A percentile compares a stretch with the other conserved stretches of the same genome.
phyloP scores from a whole-genome alignment of 345 rosid genomes.

The Eucalyptus erythrocorys region DNA sequence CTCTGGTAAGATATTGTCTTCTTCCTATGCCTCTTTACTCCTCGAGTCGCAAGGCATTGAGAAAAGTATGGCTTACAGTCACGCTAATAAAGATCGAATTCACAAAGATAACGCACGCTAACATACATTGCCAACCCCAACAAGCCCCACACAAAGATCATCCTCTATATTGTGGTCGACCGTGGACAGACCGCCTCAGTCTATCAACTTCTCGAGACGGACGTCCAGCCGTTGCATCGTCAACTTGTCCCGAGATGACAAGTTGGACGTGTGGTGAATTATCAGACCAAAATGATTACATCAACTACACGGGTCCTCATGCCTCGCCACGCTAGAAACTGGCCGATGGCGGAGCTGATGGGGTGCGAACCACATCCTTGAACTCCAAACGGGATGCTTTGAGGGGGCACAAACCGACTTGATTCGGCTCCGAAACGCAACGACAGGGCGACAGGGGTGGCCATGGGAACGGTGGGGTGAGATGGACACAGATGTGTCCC shows the following conservation, averaged over 20 bases:
- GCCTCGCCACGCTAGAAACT: conserved; percentile 91
- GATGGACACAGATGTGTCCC: conserved; percentile 49
- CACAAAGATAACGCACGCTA: not conserved
- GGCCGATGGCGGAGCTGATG: conserved; percentile 31
- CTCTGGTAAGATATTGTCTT: not conserved
- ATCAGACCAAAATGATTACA: conserved; percentile 20
- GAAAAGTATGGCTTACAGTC: not conserved
- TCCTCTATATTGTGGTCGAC: conserved; percentile 6
- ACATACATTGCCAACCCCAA: conserved; percentile 12
- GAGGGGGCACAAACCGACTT: not conserved
- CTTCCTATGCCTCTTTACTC: not conserved
- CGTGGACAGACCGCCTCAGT: conserved; percentile 8
- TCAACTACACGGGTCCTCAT: conserved; percentile 28
- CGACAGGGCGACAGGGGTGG: not conserved
- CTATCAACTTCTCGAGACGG: conserved; percentile 41
- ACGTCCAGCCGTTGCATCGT: conserved; percentile 47
- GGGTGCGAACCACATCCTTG: conserved; percentile 21
- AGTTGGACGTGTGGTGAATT: conserved; percentile 50
- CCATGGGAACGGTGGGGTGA: not conserved
- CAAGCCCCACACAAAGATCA: conserved; percentile 9
- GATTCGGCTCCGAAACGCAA: conserved; percentile 1
- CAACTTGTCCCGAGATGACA: conserved; percentile 60
- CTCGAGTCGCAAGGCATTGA: not conserved
- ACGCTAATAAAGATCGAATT: not conserved
- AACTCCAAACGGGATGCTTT: not conserved